These are phyloP conservation scores for Immersiporthe knoxdaviesiana DNA, from an alignment of 2,329 filamentous ascomycete genomes.

Conservation along the genomic window DNA sequence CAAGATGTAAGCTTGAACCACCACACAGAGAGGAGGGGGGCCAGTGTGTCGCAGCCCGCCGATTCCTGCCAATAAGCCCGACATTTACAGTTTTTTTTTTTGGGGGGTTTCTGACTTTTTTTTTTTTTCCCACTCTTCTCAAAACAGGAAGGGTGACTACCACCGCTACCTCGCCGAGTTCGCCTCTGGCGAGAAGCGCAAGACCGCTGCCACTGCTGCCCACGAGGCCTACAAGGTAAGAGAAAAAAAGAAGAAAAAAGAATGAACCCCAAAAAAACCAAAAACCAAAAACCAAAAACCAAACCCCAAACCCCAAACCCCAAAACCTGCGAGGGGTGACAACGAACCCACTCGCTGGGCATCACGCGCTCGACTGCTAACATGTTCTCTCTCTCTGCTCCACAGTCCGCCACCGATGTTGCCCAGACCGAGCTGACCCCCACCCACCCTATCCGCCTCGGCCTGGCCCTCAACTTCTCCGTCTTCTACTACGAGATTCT, in stretches of 20 bases:
- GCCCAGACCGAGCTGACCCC: conserved; percentile 97
- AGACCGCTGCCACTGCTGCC: conserved; percentile 81
- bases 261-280: too few species aligned
- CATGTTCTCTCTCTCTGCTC: conserved; percentile 26
- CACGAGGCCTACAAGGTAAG: conserved; percentile 96
- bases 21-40: too few species aligned
- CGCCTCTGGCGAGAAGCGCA: conserved; percentile 88
- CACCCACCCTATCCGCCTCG: conserved; percentile 96
- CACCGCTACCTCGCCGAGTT: conserved; percentile 96
- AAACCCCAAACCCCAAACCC: too few species aligned
- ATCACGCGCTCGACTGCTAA: conserved; percentile 20
- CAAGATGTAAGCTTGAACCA: conserved; percentile 82
- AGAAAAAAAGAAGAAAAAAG: background rate
- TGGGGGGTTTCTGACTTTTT: conserved; percentile 28
- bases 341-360: background rate
- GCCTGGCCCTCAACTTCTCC: conserved; percentile 97
- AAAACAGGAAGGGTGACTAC: conserved; percentile 89
- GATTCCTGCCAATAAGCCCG: background rate
- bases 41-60: background rate
- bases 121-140: background rate
- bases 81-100: background rate
- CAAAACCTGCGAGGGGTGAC: too few species aligned
- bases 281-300: too few species aligned
- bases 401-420: conserved; percentile 92
- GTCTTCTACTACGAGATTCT: conserved; percentile 99